Evolutionary conservation across 1,284 basidiomycete genomes (phyloP), one percentile per base, ranked within the genome.

Genomic region (Pseudozyma pruni): DNA sequence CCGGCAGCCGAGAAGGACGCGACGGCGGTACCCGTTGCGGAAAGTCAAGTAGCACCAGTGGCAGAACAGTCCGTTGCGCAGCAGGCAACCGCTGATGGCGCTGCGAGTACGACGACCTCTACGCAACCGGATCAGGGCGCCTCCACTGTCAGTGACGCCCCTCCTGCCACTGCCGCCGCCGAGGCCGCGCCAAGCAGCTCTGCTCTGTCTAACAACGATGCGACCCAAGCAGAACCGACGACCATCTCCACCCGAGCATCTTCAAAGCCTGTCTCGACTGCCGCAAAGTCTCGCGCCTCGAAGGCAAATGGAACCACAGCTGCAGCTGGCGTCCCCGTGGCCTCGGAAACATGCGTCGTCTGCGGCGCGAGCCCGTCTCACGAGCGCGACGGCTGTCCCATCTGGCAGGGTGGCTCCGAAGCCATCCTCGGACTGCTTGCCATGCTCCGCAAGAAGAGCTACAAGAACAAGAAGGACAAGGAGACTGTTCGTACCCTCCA

Each of bases 401-500:
- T 68, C 33, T 68, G 44, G 48, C 49, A 47, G 31, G 49, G 47
- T 6, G 64, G 64, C 17, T 50, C 52, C 16, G 55, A 66, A 20
- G 42, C 62, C 1, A 61, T 61, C n/a, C 40, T 61, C 22, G 64
- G 53, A 8, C 34, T 68, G 46, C 40, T 59, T 6, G 49, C 40
- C 34, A 45, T 53, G 46, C 29, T 57, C 13, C 53, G 64, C 22
- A 43, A 40, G 23, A 61, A 60, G 50, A 22, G 7, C 11, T 33
- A 13, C 6, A 68, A 61, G 53, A 61, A 11, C 38, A 52, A 57
- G 34, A 31, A 57, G 27, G 64, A 68, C n/a, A 61, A 53, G 46
- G 52, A 61, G 16, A 17, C 43, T 9, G 16, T 38, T 31, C 33
- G 37, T 3, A 17, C 53, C 4, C 22, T 59, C 9, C 17, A 50